Base-by-base conservation (phyloP, 305 asterid genomes). In the Fraxinus baroniana region DNA sequence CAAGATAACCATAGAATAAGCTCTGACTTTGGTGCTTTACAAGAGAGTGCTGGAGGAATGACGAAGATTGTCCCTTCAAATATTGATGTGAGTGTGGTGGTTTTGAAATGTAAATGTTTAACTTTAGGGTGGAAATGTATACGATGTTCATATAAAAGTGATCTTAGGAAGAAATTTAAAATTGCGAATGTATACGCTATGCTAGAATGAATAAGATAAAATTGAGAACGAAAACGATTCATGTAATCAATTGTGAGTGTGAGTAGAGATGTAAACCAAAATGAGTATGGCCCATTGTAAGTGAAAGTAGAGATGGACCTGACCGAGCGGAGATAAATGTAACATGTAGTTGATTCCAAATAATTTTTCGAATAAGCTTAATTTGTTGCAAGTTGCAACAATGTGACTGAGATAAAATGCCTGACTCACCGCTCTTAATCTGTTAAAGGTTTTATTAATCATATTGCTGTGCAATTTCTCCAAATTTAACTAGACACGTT, bases 61-160 rank as follows among this genome's bases (percentile, higher is more conserved):
- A 92, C 90, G 66, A 90, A 88, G 90, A 94, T 94, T 84, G 85
- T 88, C 77, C 98, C 99, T 83, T 89, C 97, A 41, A 93, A 92
- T 84, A 88, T 91, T 80, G 95, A 92, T 82, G 98, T 94, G 84
- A 89, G 94, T 35, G 79, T 68, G 70, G 66, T 46, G 39, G 20
- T 78, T 82, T 73, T 39, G 33, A 62, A 15, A 13, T 71, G 39
- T 64, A 57, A 62, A 30, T 64, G 37, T 79, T 83, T 82, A 20
- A 78, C 55, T 9, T 30, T 32, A 32, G 36, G 8, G 74, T 12
- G 74, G 36, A 28, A 10, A 68, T 68, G 64, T 55, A 66, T 66
- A 68, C 7, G 12, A 28, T 26, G 15, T 68, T 64, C 2, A 7
- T 55, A 17, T 55, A 55, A 55, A 55, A 55, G 24, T 55, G 24